These are phyloP conservation scores for Cladophialophora bantiana DNA, from an alignment of 2,329 filamentous ascomycete species.

Conservation along the genomic window DNA sequence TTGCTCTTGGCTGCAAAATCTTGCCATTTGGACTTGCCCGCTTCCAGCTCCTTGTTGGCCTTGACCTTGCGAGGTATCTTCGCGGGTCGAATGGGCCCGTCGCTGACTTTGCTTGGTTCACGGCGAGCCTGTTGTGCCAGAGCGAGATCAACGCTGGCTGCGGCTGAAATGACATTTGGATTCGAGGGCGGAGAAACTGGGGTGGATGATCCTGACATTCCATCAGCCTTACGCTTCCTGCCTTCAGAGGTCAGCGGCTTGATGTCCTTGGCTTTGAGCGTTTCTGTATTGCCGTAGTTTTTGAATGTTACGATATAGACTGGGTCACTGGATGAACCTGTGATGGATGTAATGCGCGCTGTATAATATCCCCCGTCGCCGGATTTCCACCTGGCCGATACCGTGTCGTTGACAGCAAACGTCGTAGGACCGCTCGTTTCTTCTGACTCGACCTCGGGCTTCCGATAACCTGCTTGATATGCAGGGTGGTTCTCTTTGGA, in stretches of 20 bases:
- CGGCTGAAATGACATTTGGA: slow-evolving; percentile 68
- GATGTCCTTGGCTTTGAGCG: slow-evolving; percentile 80
- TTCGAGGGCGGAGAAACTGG: slow-evolving; percentile 51
- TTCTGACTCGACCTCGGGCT: slow-evolving; percentile 61
- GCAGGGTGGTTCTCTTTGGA: slow-evolving; percentile 81
- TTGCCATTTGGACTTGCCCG: slow-evolving; percentile 91
- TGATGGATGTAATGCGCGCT: slow-evolving; percentile 90
- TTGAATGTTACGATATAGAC: slow-evolving; percentile 97
- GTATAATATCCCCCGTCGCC: slow-evolving; percentile 92
- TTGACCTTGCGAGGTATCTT: slow-evolving; percentile 81
- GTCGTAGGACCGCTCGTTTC: slow-evolving; percentile 52
- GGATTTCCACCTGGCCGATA: slow-evolving; percentile 88
- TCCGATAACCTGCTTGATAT: slow-evolving; percentile 67
- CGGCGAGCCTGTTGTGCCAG: slow-evolving; percentile 69
- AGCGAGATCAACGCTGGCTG: slow-evolving; percentile 70
- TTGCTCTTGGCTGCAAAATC: slow-evolving; percentile 82
- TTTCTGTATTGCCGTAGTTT: slow-evolving; percentile 81
- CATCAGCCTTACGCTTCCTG: slow-evolving; percentile 86
- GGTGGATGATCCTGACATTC: slow-evolving; percentile 63
- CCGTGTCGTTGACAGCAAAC: slow-evolving; percentile 87
- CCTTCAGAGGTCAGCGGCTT: slow-evolving; percentile 74
- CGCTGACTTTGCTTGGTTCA: slow-evolving; percentile 68
- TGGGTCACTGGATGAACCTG: slow-evolving; percentile 86
- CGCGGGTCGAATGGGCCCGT: slow-evolving; percentile 64
- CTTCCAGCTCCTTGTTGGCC: slow-evolving; percentile 90